phyloP scores from a whole-genome alignment of 2,329 filamentous ascomycete genomes.

The Myriosclerotinia curreyana region DNA sequence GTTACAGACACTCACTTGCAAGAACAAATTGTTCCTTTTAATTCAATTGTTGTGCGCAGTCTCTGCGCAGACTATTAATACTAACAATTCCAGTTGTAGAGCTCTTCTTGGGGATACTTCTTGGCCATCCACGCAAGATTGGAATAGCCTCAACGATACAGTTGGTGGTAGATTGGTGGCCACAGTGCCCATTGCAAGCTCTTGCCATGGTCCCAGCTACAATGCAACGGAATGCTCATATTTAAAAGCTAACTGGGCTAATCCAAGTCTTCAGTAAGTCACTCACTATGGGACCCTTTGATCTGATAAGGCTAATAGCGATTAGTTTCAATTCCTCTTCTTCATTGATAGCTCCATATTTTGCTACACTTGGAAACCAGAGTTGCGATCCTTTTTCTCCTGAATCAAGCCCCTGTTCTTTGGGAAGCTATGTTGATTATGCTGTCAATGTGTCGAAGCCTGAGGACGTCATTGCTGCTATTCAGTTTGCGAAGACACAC shows the following conservation, averaged over 20 bases:
- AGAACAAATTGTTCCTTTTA: not conserved
- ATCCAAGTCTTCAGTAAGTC: slow-evolving; percentile 21
- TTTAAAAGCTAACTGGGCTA: slow-evolving; percentile 21
- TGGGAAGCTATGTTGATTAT: slow-evolving; percentile 42
- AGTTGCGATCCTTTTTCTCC: slow-evolving; percentile 39
- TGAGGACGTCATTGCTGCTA: slow-evolving; percentile 37
- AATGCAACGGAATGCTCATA: slow-evolving; percentile 21
- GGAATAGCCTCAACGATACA: slow-evolving; percentile 27
- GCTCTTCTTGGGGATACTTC: slow-evolving; percentile 24
- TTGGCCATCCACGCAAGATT: slow-evolving; percentile 26
- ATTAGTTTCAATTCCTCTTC: slow-evolving; percentile 16
- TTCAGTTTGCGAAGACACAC: slow-evolving; percentile 40
- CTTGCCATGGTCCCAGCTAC: slow-evolving; percentile 26
- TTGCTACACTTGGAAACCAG: slow-evolving; percentile 38
- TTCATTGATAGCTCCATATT: slow-evolving; percentile 40
- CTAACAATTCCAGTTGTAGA: slow-evolving; percentile 1
- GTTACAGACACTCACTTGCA: not conserved
- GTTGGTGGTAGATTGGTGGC: slow-evolving; percentile 25
- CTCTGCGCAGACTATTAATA: not conserved
- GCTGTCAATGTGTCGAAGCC: slow-evolving; percentile 33
- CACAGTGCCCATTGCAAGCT: slow-evolving; percentile 24
- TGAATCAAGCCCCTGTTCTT: slow-evolving; percentile 41
- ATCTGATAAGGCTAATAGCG: not conserved
- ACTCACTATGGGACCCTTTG: not conserved
- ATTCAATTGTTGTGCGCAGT: not conserved